Evolutionary conservation across 2,329 filamentous ascomycete species (phyloP).

Genomic region (Ascocoryne sarcoides): DNA sequence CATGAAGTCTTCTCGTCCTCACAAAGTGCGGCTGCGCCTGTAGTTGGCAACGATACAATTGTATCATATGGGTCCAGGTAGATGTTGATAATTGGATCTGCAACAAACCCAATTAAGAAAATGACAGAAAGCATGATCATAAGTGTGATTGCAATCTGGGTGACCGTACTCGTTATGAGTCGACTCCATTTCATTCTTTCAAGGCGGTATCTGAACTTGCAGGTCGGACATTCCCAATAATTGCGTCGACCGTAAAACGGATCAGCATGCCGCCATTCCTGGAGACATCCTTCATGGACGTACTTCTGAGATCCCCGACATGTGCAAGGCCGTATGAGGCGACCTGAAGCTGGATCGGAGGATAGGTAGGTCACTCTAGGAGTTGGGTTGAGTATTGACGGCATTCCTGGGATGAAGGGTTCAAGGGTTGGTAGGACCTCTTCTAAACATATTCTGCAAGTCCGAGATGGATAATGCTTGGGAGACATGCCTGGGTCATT

Average conservation of each 20-base stretch:
- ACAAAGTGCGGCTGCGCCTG: conserved; percentile 34
- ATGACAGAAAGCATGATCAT: conserved; percentile 61
- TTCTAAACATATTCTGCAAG: conserved; percentile 87
- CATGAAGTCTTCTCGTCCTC: conserved; percentile 51
- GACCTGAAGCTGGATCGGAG: conserved; percentile 62
- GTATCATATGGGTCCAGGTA: conserved; percentile 72
- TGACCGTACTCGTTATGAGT: conserved; percentile 55
- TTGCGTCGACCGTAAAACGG: conserved; percentile 54
- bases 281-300: conserved; percentile 85
- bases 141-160: conserved; percentile 64
- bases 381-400: conserved; percentile 45
- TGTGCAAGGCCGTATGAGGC: conserved; percentile 80
- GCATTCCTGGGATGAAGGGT: conserved; percentile 42
- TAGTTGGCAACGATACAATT: conserved; percentile 37
- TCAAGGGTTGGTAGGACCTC: conserved; percentile 51
- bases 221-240: conserved; percentile 83
- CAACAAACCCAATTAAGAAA: conserved; percentile 82
- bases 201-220: conserved; percentile 73
- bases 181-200: conserved; percentile 68
- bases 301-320: conserved; percentile 92
- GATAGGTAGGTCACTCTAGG: conserved; percentile 63
- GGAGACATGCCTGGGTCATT: conserved; percentile 17
- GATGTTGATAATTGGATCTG: conserved; percentile 83
- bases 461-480: conserved; percentile 54
- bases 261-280: conserved; percentile 70